Evolutionary conservation across 2,329 filamentous ascomycete genomes (phyloP), one percentile per base, ranked within the genome.

Genomic region (Coniochaeta sp.): DNA sequence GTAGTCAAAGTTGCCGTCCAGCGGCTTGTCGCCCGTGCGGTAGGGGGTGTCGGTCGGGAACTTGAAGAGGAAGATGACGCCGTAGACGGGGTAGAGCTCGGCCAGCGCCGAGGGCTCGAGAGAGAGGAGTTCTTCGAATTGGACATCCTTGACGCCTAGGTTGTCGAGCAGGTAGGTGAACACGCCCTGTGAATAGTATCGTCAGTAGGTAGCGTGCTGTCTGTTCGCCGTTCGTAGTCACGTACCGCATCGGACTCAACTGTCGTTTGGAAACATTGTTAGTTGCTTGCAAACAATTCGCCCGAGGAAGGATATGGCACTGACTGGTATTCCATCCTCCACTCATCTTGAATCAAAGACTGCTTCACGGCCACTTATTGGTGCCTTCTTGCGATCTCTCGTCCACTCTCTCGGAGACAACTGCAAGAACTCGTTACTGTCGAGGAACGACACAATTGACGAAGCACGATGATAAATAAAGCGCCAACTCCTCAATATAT

Each of bases 51-150:
- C 87, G 62, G 86, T 92, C 57, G 85, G 90, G 76, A 90, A 99
- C 78, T 97, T 98, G 87, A 99, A 99, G 73, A 99, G 90, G 77
- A 99, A 99, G 71, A 99, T 97, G 66, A 99, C 91, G 69, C 95
- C 95, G 77, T 96, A 96, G 58, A 96, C 82, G 19, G 90, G 89
- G 67, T 89, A 87, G 36, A 92, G 83, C 65, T 87, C 78, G 50
- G 84, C 81, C 14, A 96, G 82, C 60, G 84, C 83, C 58, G 90
- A 85, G 7, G 91, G 80, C 67, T 98, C 93, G 65, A 99, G 87
- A 1, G 90, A 89, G 61, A 97, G 85, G 65, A 99, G 87, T 78
- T 99, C 95, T 78, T 98, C 95, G 72, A 97, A 98, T 75, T 99
- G 95, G 2, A 98, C 91, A 71, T 91, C 87, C 74, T 93, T 89